These are phyloP conservation scores for Schizochytrium sp. DNA, from an alignment of 108 stramenopile species.

Conservation along the genomic window DNA sequence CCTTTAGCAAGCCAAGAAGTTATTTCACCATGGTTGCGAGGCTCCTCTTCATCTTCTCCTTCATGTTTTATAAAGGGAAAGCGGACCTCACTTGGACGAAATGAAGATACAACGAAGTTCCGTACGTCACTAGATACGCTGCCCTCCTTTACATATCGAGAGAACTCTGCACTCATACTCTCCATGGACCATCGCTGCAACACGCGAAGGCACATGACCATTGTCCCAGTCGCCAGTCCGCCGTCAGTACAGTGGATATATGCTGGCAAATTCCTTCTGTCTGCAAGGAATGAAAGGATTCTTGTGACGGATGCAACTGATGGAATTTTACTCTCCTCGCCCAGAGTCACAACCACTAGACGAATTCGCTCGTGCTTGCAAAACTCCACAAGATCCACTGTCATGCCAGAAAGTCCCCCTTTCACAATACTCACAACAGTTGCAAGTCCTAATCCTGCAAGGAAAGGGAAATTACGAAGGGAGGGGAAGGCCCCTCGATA, in stretches of 20 bases:
- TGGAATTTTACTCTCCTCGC: constrained; percentile 49
- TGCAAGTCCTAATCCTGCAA: not conserved
- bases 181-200: constrained; percentile 58
- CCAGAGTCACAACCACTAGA: not conserved
- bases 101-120: constrained; percentile 14
- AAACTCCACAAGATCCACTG: constrained; percentile 53
- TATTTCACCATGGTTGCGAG: no score
- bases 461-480: constrained; percentile 22
- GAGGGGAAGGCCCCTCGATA: constrained; percentile 55
- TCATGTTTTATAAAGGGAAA: not conserved
- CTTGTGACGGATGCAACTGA: constrained; percentile 20
- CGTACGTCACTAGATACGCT: constrained; percentile 20
- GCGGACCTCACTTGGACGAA: not conserved
- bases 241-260: constrained; percentile 46
- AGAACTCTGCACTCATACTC: constrained; percentile 15
- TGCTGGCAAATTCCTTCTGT: constrained; percentile 5
- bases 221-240: not conserved
- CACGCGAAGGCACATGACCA: constrained; percentile 22
- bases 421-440: constrained; percentile 50
- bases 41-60: not conserved
- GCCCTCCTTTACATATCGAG: constrained; percentile 43
- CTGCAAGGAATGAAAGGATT: not conserved
- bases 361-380: constrained; percentile 46
- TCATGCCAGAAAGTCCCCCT: constrained; percentile 11
- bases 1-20: no score